A percentile compares a stretch with the other conserved stretches of the same genome.
These are phyloP conservation scores for Clonostachys rosea DNA, from an alignment of 2,329 filamentous ascomycete species.

Conservation along the genomic window DNA sequence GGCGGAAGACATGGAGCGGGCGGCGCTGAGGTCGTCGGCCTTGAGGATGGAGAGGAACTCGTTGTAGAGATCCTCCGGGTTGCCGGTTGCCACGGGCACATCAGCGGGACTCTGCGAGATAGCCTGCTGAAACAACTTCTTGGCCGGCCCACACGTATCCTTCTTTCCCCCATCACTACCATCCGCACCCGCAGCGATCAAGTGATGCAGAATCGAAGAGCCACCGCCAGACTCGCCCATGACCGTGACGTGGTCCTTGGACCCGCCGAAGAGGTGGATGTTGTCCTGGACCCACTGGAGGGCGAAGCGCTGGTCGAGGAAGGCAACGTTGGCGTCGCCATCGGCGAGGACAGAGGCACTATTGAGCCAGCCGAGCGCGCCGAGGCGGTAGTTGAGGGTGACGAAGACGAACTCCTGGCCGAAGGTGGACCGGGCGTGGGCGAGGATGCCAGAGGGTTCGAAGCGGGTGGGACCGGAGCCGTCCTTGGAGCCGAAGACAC, in stretches of 20 bases:
- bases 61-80: not conserved
- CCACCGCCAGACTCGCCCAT: constrained; percentile 41
- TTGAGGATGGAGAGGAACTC: constrained; percentile 5
- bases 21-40: constrained; percentile 2
- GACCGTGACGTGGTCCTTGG: constrained; percentile 32
- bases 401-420: constrained; percentile 24
- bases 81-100: not conserved
- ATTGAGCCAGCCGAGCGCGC: constrained; percentile 29
- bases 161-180: too few species aligned
- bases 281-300: constrained; percentile 40
- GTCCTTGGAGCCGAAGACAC: constrained; percentile 20
- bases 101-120: constrained; percentile 5
- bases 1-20: constrained; percentile 1
- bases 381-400: constrained; percentile 28
- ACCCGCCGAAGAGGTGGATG: constrained; percentile 37
- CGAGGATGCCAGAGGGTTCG: constrained; percentile 16
- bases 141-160: too few species aligned
- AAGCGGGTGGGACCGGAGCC: constrained; percentile 11
- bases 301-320: constrained; percentile 32
- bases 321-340: constrained; percentile 26
- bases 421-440: constrained; percentile 1
- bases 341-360: constrained; percentile 24
- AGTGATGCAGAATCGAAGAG: constrained; percentile 28
- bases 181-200: not conserved
- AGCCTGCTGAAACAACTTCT: constrained; percentile 1